Evolutionary conservation across 306 rosid genomes (phyloP), one percentile per base, ranked within the genome.

Genomic region (Vigna reflexopilosa): DNA sequence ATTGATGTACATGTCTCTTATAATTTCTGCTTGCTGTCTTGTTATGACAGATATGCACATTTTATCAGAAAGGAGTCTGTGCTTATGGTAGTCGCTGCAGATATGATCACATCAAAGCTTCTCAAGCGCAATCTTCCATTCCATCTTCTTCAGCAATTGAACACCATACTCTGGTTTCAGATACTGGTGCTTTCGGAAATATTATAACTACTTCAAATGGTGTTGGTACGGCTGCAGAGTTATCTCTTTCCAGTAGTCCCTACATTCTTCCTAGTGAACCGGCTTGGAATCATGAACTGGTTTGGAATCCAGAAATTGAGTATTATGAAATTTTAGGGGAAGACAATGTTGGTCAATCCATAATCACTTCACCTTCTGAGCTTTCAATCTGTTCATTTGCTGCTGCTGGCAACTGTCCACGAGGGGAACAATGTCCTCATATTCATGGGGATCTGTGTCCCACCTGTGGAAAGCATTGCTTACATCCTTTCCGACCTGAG

Each of bases 21-120:
- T 78, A 3, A 26, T 62, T 72, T 75, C 22, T 69, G 48, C 19
- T 76, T 57, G 55, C 24, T 81, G 70, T 73, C 72, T 55, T 52
- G 20, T 82, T 48, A 22, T 78, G 48, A 57, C 87, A 96, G 99
- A 79, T 96, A 70, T 96, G 99, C 85, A 91, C 93, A 56, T 96
- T 81, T 84, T 96, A 96, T 86, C 97, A 90, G 85, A 90, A 91
- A 85, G 98, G 97, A 40, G 78, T 80, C 17, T 96, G 99, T 85
- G 94, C 92, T 28, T 96, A 90, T 84, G 99, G 99, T 57, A 90
- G 96, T 86, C 94, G 91, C 55, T 96, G 99, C 94, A 88, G 99
- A 86, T 96, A 96, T 73, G 96, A 96, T 62, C 99, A 96, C 79
- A 88, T 90, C 74, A 93, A 90, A 85, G 86, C 85, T 87, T 83